phyloP scores from a whole-genome alignment of 2,329 filamentous ascomycete species.

The Dryadomyces quercivorus region DNA sequence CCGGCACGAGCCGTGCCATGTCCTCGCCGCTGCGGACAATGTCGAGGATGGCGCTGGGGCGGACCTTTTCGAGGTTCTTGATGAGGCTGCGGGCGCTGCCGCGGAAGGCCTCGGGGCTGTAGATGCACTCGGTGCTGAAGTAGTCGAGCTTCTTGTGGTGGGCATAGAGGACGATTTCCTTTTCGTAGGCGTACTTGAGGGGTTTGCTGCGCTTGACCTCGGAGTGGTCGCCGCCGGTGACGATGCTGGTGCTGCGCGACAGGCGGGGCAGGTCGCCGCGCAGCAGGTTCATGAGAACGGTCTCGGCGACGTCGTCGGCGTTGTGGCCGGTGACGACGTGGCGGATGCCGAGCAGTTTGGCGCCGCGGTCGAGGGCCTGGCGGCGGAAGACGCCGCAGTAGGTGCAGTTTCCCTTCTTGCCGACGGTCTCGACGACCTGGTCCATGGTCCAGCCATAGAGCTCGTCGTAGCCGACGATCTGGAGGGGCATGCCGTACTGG shows the following conservation, averaged over 20 bases:
- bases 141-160: slow-evolving; percentile 96
- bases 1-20: slow-evolving; percentile 78
- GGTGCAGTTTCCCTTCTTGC: slow-evolving; percentile 97
- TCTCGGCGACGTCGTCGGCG: slow-evolving; percentile 94
- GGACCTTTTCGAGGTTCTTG: slow-evolving; percentile 86
- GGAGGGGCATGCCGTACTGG: slow-evolving; percentile 84
- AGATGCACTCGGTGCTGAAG: slow-evolving; percentile 97
- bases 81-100: slow-evolving; percentile 85
- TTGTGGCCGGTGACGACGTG: slow-evolving; percentile 98
- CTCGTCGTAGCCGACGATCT: slow-evolving; percentile 86
- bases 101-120: slow-evolving; percentile 92
- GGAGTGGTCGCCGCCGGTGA: slow-evolving; percentile 65
- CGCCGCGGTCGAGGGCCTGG: slow-evolving; percentile 86
- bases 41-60: slow-evolving; percentile 88
- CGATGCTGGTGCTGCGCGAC: slow-evolving; percentile 78
- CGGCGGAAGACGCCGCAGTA: slow-evolving; percentile 95
- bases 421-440: slow-evolving; percentile 88
- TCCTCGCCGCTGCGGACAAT: slow-evolving; percentile 93
- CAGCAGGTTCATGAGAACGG: slow-evolving; percentile 92
- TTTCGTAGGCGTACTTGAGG: slow-evolving; percentile 96
- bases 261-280: slow-evolving; percentile 81
- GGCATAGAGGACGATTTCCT: slow-evolving; percentile 96
- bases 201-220: slow-evolving; percentile 95
- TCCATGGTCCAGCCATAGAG: slow-evolving; percentile 99
- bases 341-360: slow-evolving; percentile 72